Evolutionary conservation across 2,329 filamentous ascomycete species (phyloP), one percentile per base, ranked within the genome.

Genomic region (Venturia pyrina): DNA sequence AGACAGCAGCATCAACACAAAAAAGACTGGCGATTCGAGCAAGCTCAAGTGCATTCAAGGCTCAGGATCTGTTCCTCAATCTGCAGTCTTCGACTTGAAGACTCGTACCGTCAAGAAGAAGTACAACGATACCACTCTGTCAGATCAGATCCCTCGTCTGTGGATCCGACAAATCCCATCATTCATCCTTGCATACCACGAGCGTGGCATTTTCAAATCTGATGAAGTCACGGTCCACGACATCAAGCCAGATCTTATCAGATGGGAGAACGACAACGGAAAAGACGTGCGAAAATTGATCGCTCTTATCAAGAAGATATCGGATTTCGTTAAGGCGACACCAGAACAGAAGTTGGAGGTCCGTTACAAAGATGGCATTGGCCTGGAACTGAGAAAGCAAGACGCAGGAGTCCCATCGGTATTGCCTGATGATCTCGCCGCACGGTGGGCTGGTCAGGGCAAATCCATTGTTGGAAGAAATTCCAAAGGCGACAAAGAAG

Each of bases 101-200:
- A 85, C 83, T 53, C 57, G 57, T 24, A 34, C 3, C n/a, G 43
- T 61, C 32, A 71, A 69, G 13, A 73, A 74, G 44, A 70, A 67
- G 15, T 71, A 68, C 32, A 53, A 72, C 0, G 74, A 79, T 11
- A 70, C 73, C 5, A 69, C 70, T 7, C 73, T 83, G 65, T 66
- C 65, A 3, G 76, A 80, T 17, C 73, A 81, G 63, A 69, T 80
- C 21, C 78, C 77, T 5, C 74, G 77, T 5, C 73, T 85, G 7
- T 85, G 82, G 82, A 53, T 81, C 17, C 73, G 76, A 28, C 83
- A 84, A 68, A 79, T 80, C 34, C 77, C 79, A 0, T 82, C 80
- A 65, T 81, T 85, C 66, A 72, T 85, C 43, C 68, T 84, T 24
- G 83, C 81, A 0, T 82, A 79, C 66, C 82, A 85, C 69, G 68